Evolutionary conservation across 2,329 filamentous ascomycete genomes (phyloP).

Genomic region (Trichoderma koningiopsis): DNA sequence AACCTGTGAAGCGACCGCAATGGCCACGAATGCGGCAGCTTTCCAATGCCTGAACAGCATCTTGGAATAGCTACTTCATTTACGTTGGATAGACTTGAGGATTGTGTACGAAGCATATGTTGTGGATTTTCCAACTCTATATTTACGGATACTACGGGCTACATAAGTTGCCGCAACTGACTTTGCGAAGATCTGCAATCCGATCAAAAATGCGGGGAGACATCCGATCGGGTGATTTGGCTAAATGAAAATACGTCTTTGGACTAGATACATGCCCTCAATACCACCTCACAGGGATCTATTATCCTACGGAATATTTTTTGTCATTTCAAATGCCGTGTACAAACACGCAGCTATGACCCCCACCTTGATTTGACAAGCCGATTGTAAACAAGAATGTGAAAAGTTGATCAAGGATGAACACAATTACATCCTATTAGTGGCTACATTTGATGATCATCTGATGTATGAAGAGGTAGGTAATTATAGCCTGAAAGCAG

Average conservation of each 20-base stretch:
- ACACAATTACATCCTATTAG: background rate
- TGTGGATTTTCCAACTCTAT: background rate
- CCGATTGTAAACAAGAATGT: background rate
- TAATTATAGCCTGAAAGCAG: conserved; percentile 14
- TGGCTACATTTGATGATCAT: background rate
- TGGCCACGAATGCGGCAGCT: background rate
- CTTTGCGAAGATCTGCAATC: background rate
- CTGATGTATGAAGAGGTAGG: background rate
- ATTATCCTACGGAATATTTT: conserved; percentile 19
- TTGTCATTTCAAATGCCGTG: background rate
- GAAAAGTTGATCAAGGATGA: background rate
- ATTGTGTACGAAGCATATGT: background rate
- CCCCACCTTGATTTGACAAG: background rate
- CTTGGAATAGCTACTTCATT: background rate
- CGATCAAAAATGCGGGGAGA: conserved; percentile 12
- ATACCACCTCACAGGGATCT: conserved; percentile 14
- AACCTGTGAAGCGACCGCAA: background rate
- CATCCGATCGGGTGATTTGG: conserved; percentile 15
- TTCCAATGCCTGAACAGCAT: conserved; percentile 20
- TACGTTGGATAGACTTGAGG: background rate
- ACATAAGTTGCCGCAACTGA: background rate
- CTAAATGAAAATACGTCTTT: background rate
- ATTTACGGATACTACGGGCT: background rate
- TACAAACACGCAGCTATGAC: background rate
- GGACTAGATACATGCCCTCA: background rate